Base-by-base conservation (phyloP, 83 land plant genomes). In the Thuja plicata region DNA sequence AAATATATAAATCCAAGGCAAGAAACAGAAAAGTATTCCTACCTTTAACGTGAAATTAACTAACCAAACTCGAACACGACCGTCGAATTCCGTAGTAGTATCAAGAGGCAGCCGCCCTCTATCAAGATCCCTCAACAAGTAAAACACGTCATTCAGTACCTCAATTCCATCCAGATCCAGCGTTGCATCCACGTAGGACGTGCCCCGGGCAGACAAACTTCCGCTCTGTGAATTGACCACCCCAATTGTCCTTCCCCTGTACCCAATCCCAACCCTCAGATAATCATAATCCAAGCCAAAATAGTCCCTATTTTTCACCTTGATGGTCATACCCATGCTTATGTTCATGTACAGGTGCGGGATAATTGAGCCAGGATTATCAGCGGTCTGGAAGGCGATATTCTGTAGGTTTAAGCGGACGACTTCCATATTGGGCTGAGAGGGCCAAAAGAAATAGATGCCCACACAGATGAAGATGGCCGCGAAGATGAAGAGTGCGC, bases 31-130 rank as follows among this genome's bases (percentile, higher is more conserved):
- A 10, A 35, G 30, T 7, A 32, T 35, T 19, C 85, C 76, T 88
- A 95, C 96, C 96, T 95, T 37, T 2, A 97, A 17, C 9, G 96
- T 95, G 82, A 96, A 81, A n/a, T 90, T 77, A 73, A 94, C 37
- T 45, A 94, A 89, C 66, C 89, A 92, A 24, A 95, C 21, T 43
- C 89, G 88, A 24, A 95, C 73, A 16, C 84, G 17, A 12, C 99
- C 99, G 35, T 87, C 45, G 55, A 95, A 60, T 78, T 45, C 76
- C 12, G 96, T 88, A 43, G 86, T 62, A 17, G 97, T 94, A 82
- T 95, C 97, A 37, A 97, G 92, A 16, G 97, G 94, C 17, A 97
- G 70, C 8, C 80, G 32, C 0, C 94, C 92, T 19, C 87, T 92
- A 9, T 89, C 92, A 82, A 94, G 43, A 88, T 97, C 99, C 88